Conservation (phyloP, 75 land plant genomes). For the Cupressus sempervirens region DNA sequence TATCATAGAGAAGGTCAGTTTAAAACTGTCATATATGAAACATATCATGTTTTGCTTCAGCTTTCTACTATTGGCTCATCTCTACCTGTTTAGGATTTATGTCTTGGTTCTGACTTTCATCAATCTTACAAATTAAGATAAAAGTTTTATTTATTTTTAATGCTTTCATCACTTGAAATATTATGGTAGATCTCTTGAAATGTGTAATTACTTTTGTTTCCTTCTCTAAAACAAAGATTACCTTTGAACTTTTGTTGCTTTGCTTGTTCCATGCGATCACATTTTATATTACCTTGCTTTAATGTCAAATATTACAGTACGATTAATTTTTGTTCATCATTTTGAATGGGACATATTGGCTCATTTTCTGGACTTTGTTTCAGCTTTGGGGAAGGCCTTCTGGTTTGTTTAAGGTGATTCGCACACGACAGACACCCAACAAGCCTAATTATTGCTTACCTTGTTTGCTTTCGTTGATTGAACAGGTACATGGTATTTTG, state of each 20-base stretch:
- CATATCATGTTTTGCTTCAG: slow-evolving; percentile 11
- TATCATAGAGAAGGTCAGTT: slow-evolving; percentile 61
- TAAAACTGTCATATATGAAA: not conserved
- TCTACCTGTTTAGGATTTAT: not conserved
- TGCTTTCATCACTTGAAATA: not conserved
- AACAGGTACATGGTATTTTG: slow-evolving; percentile 50
- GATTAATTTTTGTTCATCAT: not conserved
- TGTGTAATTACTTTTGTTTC: not conserved
- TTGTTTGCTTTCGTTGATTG: slow-evolving; percentile 85
- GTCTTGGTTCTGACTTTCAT: not conserved
- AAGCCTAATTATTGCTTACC: slow-evolving; percentile 67
- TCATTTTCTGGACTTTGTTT: not conserved
- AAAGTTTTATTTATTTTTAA: not conserved
- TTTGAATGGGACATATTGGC: not conserved
- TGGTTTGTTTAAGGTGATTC: slow-evolving; percentile 42
- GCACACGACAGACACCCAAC: slow-evolving; percentile 27
- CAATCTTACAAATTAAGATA: not conserved
- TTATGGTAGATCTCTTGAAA: not conserved
- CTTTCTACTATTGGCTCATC: not conserved
- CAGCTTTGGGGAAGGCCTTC: slow-evolving; percentile 63
- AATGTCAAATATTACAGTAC: not conserved
- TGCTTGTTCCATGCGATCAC: not conserved
- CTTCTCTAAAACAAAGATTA: not conserved
- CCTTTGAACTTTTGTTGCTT: not conserved
- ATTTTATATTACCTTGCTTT: not conserved